These are phyloP conservation scores for Solanum ossicruentum DNA, from an alignment of 257 asterid species.

Conservation along the genomic window DNA sequence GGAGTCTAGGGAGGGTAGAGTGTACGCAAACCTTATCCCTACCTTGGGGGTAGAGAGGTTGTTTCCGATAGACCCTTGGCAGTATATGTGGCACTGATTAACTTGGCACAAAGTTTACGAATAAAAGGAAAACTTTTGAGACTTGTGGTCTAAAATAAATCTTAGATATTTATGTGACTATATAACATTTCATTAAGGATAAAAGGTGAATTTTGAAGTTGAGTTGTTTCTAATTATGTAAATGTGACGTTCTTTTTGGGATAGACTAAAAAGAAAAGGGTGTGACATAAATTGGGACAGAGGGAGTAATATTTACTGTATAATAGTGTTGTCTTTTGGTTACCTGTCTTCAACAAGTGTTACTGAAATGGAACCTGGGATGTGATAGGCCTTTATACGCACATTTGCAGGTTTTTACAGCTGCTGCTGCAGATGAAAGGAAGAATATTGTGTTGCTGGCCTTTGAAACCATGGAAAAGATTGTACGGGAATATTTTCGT, in stretches of 20 bases:
- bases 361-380: background rate
- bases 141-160: background rate
- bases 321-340: background rate
- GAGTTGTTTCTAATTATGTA: background rate
- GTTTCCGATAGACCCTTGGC: too few species aligned
- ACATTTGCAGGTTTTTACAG: constrained; percentile 69
- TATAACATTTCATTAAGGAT: background rate
- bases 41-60: too few species aligned
- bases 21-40: too few species aligned
- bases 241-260: background rate
- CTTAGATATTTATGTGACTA: background rate
- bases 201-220: background rate
- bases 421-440: constrained; percentile 98
- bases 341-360: background rate
- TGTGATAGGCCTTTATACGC: background rate
- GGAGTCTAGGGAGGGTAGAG: too few species aligned
- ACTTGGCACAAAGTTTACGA: too few species aligned
- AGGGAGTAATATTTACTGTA: background rate
- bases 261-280: background rate
- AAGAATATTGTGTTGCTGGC: constrained; percentile 90
- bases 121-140: background rate
- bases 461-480: constrained; percentile 96
- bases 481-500: constrained; percentile 90
- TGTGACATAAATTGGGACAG: background rate
- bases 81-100: too few species aligned